phyloP scores from a whole-genome alignment of 2,329 filamentous ascomycete species.

The Cordyceps cateniannulata region DNA sequence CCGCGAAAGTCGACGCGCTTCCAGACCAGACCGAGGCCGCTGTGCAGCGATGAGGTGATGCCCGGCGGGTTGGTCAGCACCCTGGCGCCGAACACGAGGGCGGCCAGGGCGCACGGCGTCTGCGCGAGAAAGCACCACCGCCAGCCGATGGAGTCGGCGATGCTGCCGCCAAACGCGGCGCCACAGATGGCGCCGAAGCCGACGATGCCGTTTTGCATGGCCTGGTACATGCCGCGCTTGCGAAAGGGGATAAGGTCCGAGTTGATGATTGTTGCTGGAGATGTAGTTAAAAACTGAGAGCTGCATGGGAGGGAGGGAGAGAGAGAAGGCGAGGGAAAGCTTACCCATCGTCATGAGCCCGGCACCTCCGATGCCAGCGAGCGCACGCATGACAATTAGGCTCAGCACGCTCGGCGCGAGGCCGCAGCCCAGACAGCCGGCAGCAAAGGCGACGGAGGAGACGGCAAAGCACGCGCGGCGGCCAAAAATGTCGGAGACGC shows the following conservation, averaged over 20 bases:
- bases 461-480: conserved; percentile 57
- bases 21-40: conserved; percentile 39
- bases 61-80: conserved; percentile 42
- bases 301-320: neutral
- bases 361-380: conserved; percentile 64
- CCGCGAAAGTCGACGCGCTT: conserved; percentile 52
- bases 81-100: conserved; percentile 44
- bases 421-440: conserved; percentile 60
- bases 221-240: conserved; percentile 52
- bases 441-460: conserved; percentile 54
- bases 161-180: conserved; percentile 56
- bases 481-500: conserved; percentile 64
- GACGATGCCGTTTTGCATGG: conserved; percentile 53
- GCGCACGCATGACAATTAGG: conserved; percentile 57
- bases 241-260: conserved; percentile 57
- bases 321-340: conserved; percentile 11
- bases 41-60: conserved; percentile 21
- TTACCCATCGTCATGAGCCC: conserved; percentile 64
- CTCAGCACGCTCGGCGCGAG: conserved; percentile 50
- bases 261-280: conserved; percentile 41
- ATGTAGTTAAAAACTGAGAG: neutral
- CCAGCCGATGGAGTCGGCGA: conserved; percentile 62
- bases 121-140: conserved; percentile 60
- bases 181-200: conserved; percentile 58
- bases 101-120: conserved; percentile 51